Conservation (phyloP, 805 yeast genomes). For the Saccharomycopsis malanga region DNA sequence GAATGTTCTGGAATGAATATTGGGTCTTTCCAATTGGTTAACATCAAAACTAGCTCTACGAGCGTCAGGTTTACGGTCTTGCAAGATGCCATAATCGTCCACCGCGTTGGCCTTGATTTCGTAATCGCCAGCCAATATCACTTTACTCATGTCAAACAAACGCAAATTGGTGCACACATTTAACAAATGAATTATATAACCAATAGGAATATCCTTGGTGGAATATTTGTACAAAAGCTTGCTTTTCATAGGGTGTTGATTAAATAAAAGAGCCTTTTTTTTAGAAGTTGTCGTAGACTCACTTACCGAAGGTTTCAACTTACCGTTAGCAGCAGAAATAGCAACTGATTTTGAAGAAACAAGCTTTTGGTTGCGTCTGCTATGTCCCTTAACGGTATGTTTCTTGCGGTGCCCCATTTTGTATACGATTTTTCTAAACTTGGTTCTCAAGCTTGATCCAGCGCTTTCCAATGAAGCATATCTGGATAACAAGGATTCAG, state of each 20-base stretch:
- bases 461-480: constrained; percentile 72
- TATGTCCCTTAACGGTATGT: not conserved
- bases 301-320: not conserved
- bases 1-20: not conserved
- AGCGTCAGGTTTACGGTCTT: not conserved
- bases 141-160: constrained; percentile 48
- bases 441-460: constrained; percentile 21
- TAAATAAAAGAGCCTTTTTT: not conserved
- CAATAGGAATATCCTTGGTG: constrained; percentile 74
- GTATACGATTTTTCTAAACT: not conserved
- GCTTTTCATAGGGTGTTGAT: constrained; percentile 54
- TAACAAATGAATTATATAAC: constrained; percentile 61
- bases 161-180: constrained; percentile 58
- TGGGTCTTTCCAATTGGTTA: not conserved
- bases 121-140: constrained; percentile 65
- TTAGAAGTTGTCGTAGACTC: not conserved
- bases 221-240: constrained; percentile 57
- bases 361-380: not conserved
- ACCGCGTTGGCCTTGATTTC: constrained; percentile 30
- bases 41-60: not conserved
- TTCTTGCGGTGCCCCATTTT: not conserved
- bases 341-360: not conserved
- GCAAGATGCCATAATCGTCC: constrained; percentile 17
- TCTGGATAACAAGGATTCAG: constrained; percentile 36
- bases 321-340: not conserved